Conservation (phyloP, 805 yeast genomes). For the Clavispora asparagi region DNA sequence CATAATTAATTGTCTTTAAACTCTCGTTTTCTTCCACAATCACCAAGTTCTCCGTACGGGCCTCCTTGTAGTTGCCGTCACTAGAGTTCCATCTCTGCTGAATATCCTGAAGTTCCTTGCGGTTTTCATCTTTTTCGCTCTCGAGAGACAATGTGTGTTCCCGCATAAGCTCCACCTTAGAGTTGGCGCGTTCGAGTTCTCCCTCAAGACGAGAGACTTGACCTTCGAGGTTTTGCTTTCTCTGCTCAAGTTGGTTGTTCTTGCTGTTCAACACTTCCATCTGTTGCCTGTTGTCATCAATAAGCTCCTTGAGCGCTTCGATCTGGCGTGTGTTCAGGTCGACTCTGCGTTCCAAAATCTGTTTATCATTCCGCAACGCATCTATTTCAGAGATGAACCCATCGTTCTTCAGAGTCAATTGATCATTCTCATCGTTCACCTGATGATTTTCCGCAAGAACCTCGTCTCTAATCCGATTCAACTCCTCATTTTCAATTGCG, state of each 20-base stretch:
- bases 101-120: constrained; percentile 28
- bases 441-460: constrained; percentile 29
- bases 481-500: constrained; percentile 54
- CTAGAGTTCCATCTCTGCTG: constrained; percentile 25
- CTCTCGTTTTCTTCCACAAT: constrained; percentile 65
- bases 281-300: constrained; percentile 58
- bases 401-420: constrained; percentile 26
- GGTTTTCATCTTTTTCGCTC: constrained; percentile 26
- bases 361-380: constrained; percentile 30
- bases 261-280: constrained; percentile 45
- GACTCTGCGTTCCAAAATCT: constrained; percentile 32
- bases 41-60: constrained; percentile 49
- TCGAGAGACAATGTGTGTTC: constrained; percentile 32
- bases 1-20: constrained; percentile 49
- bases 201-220: constrained; percentile 23
- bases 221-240: constrained; percentile 26
- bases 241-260: constrained; percentile 22
- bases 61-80: constrained; percentile 24
- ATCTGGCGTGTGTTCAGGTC: constrained; percentile 43
- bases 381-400: constrained; percentile 23
- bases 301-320: constrained; percentile 49
- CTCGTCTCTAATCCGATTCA: constrained; percentile 19
- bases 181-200: constrained; percentile 21
- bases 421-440: constrained; percentile 39
- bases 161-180: constrained; percentile 25